Percentiles rank a stretch among this genome's conserved stretches.
phyloP scores from a whole-genome alignment of 257 asterid genomes.

The Cynanchum wilfordii region DNA sequence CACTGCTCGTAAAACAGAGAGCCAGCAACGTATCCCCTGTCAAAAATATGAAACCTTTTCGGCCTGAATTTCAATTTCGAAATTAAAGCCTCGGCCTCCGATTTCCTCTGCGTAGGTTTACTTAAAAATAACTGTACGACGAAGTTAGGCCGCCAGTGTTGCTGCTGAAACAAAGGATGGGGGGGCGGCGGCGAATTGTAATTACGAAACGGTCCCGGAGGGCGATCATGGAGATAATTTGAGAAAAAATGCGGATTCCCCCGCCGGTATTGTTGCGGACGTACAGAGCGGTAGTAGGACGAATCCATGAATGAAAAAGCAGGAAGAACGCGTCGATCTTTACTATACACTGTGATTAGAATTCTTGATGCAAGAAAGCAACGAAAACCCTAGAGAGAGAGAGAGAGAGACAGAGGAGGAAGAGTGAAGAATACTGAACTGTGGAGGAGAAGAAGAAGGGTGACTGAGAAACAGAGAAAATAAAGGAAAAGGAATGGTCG shows the following conservation, averaged over 20 bases:
- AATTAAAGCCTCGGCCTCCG: conserved; percentile 26
- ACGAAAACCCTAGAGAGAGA: not conserved
- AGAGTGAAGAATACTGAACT: not conserved
- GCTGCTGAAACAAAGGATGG: conserved; percentile 4
- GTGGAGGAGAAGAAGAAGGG: not conserved
- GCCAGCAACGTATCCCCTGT: conserved; percentile 19
- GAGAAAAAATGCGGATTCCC: conserved; percentile 1
- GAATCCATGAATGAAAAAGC: not conserved
- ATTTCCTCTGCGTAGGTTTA: conserved; percentile 3
- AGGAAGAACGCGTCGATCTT: not conserved
- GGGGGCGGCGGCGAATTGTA: conserved; percentile 21
- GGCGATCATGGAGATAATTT: not conserved
- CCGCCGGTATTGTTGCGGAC: not conserved
- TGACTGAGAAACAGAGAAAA: too few relatives aligned
- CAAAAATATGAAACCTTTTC: conserved; percentile 11
- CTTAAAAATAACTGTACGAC: conserved; percentile 35
- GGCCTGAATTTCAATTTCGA: conserved; percentile 37
- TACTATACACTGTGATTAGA: not conserved
- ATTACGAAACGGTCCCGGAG: conserved; percentile 4
- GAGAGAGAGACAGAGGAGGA: not conserved
- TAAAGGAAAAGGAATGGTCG: not conserved
- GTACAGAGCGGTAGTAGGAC: not conserved
- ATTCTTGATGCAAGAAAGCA: not conserved
- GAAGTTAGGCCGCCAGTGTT: conserved; percentile 34
- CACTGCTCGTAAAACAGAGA: conserved; percentile 57